A percentile compares a stretch with the other conserved stretches of the same genome.
Evolutionary conservation across 2,329 filamentous ascomycete genomes (phyloP).

Genomic region (Fusarium sp.): DNA sequence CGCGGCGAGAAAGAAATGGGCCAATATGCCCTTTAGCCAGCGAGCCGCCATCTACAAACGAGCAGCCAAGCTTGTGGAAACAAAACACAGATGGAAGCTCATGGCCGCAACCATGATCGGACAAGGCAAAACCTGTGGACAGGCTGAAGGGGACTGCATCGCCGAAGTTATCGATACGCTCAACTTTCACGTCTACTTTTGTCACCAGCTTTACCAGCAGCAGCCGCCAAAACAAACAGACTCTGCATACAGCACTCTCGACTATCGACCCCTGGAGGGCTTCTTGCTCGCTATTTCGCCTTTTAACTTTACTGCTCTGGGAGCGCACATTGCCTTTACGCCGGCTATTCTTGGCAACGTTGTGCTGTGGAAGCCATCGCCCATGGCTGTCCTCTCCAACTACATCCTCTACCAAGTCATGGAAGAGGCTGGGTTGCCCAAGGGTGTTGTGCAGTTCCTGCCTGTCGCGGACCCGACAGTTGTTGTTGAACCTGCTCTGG

Average conservation of each 20-base stretch:
- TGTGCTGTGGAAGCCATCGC: conserved; percentile 58
- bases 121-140: conserved; percentile 15
- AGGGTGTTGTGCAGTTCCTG: conserved; percentile 55
- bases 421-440: conserved; percentile 56
- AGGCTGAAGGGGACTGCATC: conserved; percentile 17
- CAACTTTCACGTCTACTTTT: conserved; percentile 18
- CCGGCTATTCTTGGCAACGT: conserved; percentile 59
- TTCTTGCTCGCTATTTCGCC: conserved; percentile 59
- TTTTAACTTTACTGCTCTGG: conserved; percentile 61
- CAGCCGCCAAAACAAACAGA: conserved; percentile 15
- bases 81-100: conserved; percentile 10
- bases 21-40: conserved; percentile 10
- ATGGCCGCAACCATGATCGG: conserved; percentile 25
- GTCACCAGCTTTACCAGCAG: conserved; percentile 18
- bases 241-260: conserved; percentile 44
- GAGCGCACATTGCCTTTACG: conserved; percentile 52
- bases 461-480: conserved; percentile 52
- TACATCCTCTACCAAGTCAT: conserved; percentile 56
- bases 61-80: conserved; percentile 8
- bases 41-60: conserved; percentile 16
- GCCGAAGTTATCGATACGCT: conserved; percentile 19
- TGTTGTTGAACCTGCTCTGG: conserved; percentile 51
- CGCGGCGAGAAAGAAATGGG: conserved; percentile 17
- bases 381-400: conserved; percentile 51
- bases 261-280: conserved; percentile 57